Conservation (phyloP, 176 grass and related monocot species). For the Leersia perrieri region DNA sequence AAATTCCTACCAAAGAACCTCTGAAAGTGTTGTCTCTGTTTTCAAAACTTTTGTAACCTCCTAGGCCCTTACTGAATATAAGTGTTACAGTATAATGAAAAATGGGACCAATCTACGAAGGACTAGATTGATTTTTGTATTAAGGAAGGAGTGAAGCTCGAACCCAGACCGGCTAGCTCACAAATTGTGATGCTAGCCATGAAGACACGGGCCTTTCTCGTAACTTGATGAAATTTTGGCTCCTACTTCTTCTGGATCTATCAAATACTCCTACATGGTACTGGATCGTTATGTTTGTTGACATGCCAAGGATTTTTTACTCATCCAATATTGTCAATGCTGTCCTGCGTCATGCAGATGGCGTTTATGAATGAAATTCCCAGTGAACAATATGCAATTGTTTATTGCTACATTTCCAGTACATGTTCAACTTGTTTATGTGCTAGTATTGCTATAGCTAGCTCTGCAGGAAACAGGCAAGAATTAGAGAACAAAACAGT, state of each 20-base stretch:
- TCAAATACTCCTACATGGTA: background rate
- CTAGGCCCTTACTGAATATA: background rate
- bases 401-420: background rate
- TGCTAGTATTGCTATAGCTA: background rate
- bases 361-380: background rate
- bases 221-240: no score
- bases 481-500: slow-evolving; percentile 22
- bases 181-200: no score
- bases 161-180: no score
- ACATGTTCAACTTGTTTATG: background rate
- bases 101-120: no score
- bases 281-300: background rate
- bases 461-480: slow-evolving; percentile 29
- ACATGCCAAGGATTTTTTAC: background rate
- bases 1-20: no score
- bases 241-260: background rate
- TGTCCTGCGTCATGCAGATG: background rate
- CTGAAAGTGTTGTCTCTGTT: background rate
- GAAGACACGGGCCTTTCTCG: no score
- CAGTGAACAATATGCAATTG: background rate
- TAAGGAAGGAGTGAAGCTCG: no score
- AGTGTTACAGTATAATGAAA: no score
- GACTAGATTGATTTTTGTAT: no score
- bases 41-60: background rate
- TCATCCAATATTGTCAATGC: background rate